Evolutionary conservation across 2,329 filamentous ascomycete genomes (phyloP).

Genomic region (Simplicillium sp.): DNA sequence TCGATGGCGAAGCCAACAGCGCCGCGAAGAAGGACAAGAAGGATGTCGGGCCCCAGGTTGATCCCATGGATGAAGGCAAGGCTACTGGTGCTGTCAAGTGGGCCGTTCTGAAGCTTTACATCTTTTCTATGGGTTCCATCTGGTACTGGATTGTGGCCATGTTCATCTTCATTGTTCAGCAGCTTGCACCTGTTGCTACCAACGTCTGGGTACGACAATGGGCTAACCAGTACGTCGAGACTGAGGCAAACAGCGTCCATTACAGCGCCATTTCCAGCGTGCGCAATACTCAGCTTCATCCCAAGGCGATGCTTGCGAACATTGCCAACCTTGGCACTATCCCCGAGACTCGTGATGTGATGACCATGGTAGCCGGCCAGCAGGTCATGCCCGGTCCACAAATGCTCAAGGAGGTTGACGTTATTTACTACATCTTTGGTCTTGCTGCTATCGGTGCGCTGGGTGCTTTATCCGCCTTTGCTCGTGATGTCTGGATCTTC

Average conservation of each 20-base stretch:
- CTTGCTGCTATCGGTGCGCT: constrained; percentile 72
- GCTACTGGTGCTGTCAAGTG: constrained; percentile 81
- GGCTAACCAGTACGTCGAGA: constrained; percentile 75
- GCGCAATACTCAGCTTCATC: constrained; percentile 16
- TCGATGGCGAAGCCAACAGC: constrained; percentile 37
- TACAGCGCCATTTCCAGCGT: constrained; percentile 12
- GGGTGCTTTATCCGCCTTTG: constrained; percentile 73
- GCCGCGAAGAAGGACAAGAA: constrained; percentile 34
- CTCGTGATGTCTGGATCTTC: constrained; percentile 83
- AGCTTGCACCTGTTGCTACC: constrained; percentile 76
- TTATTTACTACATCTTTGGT: constrained; percentile 72
- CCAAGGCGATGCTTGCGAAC: constrained; percentile 23
- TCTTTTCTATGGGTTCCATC: constrained; percentile 88
- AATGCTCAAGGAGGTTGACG: constrained; percentile 54
- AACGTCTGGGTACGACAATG: constrained; percentile 93
- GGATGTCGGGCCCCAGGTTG: constrained; percentile 36
- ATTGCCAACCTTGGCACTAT: constrained; percentile 22
- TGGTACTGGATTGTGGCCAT: constrained; percentile 82
- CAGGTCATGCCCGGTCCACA: constrained; percentile 10
- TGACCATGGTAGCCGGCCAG: constrained; percentile 7
- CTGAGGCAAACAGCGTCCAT: constrained; percentile 16
- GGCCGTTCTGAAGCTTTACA: constrained; percentile 76
- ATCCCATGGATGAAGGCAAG: constrained; percentile 65
- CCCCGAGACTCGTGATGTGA: constrained; percentile 2
- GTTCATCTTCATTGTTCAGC: constrained; percentile 69